Percentiles rank a stretch among this genome's conserved stretches.
These are phyloP conservation scores for Auricularia auricula-judae DNA, from an alignment of 768 basidiomycete genomes.

Conservation along the genomic window DNA sequence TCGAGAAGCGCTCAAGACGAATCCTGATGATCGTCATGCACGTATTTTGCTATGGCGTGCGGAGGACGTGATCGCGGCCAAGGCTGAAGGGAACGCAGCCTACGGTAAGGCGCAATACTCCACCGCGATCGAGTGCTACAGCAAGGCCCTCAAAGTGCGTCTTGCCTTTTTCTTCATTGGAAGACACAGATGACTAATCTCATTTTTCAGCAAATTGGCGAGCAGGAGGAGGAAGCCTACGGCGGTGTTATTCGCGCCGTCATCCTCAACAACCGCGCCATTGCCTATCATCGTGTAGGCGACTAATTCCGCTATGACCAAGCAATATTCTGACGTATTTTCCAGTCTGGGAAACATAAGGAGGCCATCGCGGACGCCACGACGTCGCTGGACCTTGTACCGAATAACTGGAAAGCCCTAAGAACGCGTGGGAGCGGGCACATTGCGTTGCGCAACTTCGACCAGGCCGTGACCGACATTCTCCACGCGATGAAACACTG, in stretches of 20 bases:
- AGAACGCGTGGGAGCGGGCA: constrained; percentile 77
- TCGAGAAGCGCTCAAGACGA: constrained; percentile 58
- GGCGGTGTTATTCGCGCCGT: constrained; percentile 77
- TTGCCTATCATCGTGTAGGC: constrained; percentile 20
- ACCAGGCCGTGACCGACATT: constrained; percentile 58
- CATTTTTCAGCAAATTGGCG: constrained; percentile 49
- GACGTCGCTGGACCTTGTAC: constrained; percentile 48
- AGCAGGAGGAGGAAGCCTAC: constrained; percentile 55
- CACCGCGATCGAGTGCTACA: constrained; percentile 60
- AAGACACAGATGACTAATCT: neutral
- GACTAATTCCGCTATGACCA: constrained; percentile 51
- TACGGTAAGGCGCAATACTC: constrained; percentile 52
- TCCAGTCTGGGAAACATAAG: constrained; percentile 49
- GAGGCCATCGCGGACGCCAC: constrained; percentile 66
- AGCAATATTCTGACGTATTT: constrained; percentile 6
- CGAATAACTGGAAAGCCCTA: constrained; percentile 71
- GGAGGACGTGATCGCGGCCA: constrained; percentile 72
- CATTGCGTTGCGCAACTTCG: constrained; percentile 63
- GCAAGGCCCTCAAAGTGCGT: constrained; percentile 37
- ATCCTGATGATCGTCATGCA: constrained; percentile 66
- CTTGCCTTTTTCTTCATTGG: neutral
- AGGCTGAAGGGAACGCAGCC: constrained; percentile 72
- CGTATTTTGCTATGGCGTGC: constrained; percentile 63
- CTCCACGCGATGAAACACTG: constrained; percentile 61
- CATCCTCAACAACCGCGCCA: constrained; percentile 74